Evolutionary conservation across 495 filamentous ascomycete genomes (phyloP).

Genomic region (Penicillium crystallinum): DNA sequence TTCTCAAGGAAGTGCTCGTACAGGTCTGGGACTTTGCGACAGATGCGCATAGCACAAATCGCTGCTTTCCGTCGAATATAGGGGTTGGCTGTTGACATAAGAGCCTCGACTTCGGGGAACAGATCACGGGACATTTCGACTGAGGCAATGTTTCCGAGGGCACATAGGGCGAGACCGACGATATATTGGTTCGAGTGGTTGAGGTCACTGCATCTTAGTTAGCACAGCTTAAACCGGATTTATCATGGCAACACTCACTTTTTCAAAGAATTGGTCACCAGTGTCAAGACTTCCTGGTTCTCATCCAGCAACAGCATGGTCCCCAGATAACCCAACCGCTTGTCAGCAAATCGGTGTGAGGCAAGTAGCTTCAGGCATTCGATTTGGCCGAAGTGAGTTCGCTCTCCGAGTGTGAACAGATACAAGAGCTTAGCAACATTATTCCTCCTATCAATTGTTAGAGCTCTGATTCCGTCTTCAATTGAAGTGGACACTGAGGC

Average conservation of each 20-base stretch:
- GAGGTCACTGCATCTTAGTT: slow-evolving; percentile 62
- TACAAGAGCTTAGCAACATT: slow-evolving; percentile 98
- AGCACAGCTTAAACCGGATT: slow-evolving; percentile 4
- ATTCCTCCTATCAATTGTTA: slow-evolving; percentile 66
- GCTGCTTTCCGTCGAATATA: slow-evolving; percentile 97
- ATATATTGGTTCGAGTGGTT: slow-evolving; percentile 98
- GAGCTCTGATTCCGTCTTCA: slow-evolving; percentile 8
- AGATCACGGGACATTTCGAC: slow-evolving; percentile 98
- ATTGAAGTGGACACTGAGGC: slow-evolving; percentile 14
- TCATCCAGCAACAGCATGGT: slow-evolving; percentile 96
- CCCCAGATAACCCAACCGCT: slow-evolving; percentile 90
- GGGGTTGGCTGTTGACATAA: slow-evolving; percentile 87
- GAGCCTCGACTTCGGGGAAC: slow-evolving; percentile 86
- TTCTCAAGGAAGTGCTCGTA: slow-evolving; percentile 97
- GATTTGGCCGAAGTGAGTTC: slow-evolving; percentile 98
- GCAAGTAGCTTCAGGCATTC: slow-evolving; percentile 97
- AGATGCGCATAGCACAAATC: slow-evolving; percentile 99
- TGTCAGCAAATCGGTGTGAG: slow-evolving; percentile 96
- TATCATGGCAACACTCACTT: slow-evolving; percentile 55
- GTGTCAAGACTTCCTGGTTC: slow-evolving; percentile 94
- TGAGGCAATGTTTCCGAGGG: slow-evolving; percentile 94
- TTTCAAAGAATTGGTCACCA: slow-evolving; percentile 95
- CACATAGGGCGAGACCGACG: slow-evolving; percentile 91
- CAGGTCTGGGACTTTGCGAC: slow-evolving; percentile 92
- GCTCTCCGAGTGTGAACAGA: slow-evolving; percentile 95